Evolutionary conservation across 306 rosid species (phyloP).

Genomic region (Quercus ilex): DNA sequence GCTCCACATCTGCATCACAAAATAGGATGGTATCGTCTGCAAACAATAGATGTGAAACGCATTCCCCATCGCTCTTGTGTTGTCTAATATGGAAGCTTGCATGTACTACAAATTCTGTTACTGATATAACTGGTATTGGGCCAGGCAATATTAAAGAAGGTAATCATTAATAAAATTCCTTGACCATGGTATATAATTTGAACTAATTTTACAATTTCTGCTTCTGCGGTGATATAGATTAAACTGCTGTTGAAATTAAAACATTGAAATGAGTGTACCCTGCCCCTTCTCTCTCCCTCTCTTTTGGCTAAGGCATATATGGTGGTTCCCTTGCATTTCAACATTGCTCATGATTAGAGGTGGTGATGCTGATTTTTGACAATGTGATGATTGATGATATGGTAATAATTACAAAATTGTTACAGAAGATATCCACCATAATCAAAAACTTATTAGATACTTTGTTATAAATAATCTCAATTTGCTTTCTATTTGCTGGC

Average conservation of each 20-base stretch:
- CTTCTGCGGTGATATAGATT: no score
- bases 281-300: no score
- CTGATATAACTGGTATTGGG: background rate
- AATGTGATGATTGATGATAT: background rate
- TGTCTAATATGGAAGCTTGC: background rate
- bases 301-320: background rate
- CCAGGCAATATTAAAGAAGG: background rate
- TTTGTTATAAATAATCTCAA: background rate
- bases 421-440: background rate
- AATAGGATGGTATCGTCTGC: no score
- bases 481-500: background rate
- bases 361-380: background rate
- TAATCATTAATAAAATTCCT: background rate
- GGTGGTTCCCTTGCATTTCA: background rate
- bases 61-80: no score
- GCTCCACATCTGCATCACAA: no score
- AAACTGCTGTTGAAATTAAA: no score
- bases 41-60: no score
- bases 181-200: no score
- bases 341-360: background rate
- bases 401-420: background rate
- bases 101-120: background rate
- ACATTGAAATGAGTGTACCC: no score
- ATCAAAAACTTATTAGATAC: background rate
- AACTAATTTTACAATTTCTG: no score